A percentile compares a stretch with the other conserved stretches of the same genome.
phyloP scores from a whole-genome alignment of 352 stramenopile genomes.

The Globisporangium nunn region DNA sequence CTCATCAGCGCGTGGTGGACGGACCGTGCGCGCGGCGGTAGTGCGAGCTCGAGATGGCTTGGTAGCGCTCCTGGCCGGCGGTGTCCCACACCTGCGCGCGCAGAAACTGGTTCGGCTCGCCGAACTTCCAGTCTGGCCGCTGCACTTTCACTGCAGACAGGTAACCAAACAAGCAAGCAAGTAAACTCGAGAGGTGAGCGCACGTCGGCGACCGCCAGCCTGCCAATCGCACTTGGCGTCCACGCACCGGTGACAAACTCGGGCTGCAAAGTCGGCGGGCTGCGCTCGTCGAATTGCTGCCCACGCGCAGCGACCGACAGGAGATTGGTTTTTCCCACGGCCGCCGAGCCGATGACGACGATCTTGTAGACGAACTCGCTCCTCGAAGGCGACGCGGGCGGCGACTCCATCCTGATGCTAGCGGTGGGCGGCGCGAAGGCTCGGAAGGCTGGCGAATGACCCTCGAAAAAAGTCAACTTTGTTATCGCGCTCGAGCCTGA shows the following conservation, averaged over 20 bases:
- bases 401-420: constrained; percentile 16
- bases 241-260: constrained; percentile 52
- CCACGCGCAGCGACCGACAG: constrained; percentile 46
- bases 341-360: constrained; percentile 52
- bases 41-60: constrained; percentile 67
- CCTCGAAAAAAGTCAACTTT: background rate
- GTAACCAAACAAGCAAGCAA: background rate
- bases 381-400: constrained; percentile 30
- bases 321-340: constrained; percentile 62
- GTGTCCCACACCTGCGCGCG: constrained; percentile 71
- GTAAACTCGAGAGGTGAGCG: no score
- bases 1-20: background rate
- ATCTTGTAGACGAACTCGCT: constrained; percentile 52
- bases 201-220: no score
- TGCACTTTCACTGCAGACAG: constrained; percentile 43
- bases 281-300: constrained; percentile 49
- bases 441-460: background rate
- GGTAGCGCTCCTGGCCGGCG: constrained; percentile 58
- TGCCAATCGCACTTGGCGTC: no score
- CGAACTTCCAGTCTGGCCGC: constrained; percentile 62
- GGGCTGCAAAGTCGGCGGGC: constrained; percentile 40
- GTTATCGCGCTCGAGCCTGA: background rate
- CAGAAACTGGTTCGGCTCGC: constrained; percentile 57
- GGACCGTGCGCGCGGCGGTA: constrained; percentile 56
- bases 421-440: background rate